Evolutionary conservation across 2,329 filamentous ascomycete species (phyloP), one percentile per base, ranked within the genome.

Genomic region (Penicillium brasilianum): DNA sequence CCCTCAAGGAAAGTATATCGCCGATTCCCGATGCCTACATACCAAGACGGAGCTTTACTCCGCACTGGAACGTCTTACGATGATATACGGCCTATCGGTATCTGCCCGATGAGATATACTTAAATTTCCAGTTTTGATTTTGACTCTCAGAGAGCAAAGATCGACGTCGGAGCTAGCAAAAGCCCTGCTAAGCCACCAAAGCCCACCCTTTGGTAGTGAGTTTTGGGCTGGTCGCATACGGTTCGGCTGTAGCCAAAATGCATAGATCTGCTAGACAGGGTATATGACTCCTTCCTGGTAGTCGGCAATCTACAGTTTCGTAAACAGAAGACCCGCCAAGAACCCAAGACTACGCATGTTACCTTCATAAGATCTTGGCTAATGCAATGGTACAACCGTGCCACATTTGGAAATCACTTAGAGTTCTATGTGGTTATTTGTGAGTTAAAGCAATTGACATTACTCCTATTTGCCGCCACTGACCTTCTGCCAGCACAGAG

Each of bases 361-460:
- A 36, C 37, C 22, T 25, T 51, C 14, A 37, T n/a, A 56, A 51
- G 4, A 43, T 18, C 18, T 49, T 8, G 25, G 41, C 53, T 60
- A 43, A 55, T 57, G 58, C 39, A 52, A 54, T 53, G 54, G 28
- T 30, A 53, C 54, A 43, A 49, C 54, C 54, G 41, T 57, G 41
- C 52, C 49, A 39, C 30, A 37, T 55, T 64, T 28, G 51, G 57
- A 28, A 43, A 39, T 10, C n/a, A n/a, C n/a, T n/a, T n/a, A n/a
- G n/a, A n/a, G n/a, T n/a, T n/a, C n/a, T n/a, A n/a, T n/a, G n/a
- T n/a, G n/a, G n/a, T n/a, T n/a, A n/a, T n/a, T n/a, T n/a, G n/a
- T n/a, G n/a, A n/a, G n/a, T n/a, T n/a, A n/a, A n/a, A n/a, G n/a
- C n/a, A n/a, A n/a, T n/a, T n/a, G n/a, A n/a, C n/a, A n/a, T n/a